A percentile compares a stretch with the other conserved stretches of the same genome.
Evolutionary conservation across 2,329 filamentous ascomycete species (phyloP).

Genomic region (Aspergillus thermomutatus): DNA sequence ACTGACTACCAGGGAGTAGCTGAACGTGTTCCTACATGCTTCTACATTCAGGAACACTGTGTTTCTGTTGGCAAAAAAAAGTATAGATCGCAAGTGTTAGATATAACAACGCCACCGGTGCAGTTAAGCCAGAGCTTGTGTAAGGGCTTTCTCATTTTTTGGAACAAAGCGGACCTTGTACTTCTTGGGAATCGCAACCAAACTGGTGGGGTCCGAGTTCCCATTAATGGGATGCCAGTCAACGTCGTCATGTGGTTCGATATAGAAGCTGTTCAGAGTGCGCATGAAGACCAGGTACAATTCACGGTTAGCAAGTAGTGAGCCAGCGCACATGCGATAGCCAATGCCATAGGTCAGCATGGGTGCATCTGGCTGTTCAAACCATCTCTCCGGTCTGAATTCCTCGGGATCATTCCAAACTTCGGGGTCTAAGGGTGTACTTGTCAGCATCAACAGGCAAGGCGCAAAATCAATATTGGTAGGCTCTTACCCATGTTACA

Average conservation of each 20-base stretch:
- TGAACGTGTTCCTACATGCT: background rate
- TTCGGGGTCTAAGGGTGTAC: slow-evolving; percentile 41
- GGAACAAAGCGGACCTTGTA: slow-evolving; percentile 60
- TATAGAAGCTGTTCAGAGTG: slow-evolving; percentile 59
- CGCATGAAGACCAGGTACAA: slow-evolving; percentile 63
- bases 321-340: slow-evolving; percentile 66
- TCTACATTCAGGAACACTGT: background rate
- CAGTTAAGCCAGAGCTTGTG: slow-evolving; percentile 36
- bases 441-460: background rate
- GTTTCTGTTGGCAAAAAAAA: background rate
- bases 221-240: slow-evolving; percentile 60
- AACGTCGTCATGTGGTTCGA: slow-evolving; percentile 52
- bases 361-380: slow-evolving; percentile 61
- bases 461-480: background rate
- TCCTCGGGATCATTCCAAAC: slow-evolving; percentile 58
- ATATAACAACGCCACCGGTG: background rate
- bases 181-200: slow-evolving; percentile 58
- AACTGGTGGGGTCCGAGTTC: slow-evolving; percentile 58
- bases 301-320: slow-evolving; percentile 61
- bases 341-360: slow-evolving; percentile 65
- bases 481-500: slow-evolving; percentile 61
- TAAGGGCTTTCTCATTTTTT: slow-evolving; percentile 46
- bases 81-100: background rate
- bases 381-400: slow-evolving; percentile 62
- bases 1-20: background rate